A percentile compares a stretch with the other conserved stretches of the same genome.
Evolutionary conservation across 2,329 filamentous ascomycete species (phyloP).

Genomic region (Neopestalotiopsis clavispora): DNA sequence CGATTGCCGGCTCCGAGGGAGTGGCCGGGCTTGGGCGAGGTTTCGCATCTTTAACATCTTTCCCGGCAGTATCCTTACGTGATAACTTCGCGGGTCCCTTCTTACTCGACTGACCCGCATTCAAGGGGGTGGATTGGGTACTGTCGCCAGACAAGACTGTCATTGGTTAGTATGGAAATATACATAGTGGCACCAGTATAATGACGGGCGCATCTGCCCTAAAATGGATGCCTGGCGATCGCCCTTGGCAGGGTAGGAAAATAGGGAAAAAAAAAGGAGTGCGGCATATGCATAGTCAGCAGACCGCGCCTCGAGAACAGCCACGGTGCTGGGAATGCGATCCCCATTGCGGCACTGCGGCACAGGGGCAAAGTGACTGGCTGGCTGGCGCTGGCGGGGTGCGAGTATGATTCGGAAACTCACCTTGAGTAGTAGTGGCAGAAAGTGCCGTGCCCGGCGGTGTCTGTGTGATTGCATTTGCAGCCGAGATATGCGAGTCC

Average conservation of each 20-base stretch:
- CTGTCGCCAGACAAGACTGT: slow-evolving; percentile 25
- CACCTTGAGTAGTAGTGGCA: background rate
- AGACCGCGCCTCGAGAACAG: background rate
- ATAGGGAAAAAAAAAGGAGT: background rate
- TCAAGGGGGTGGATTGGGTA: slow-evolving; percentile 24
- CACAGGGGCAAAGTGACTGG: slow-evolving; percentile 1
- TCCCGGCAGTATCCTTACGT: slow-evolving; percentile 15
- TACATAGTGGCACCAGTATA: slow-evolving; percentile 5
- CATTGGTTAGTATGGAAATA: background rate
- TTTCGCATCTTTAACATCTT: slow-evolving; percentile 9
- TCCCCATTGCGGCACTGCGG: slow-evolving; percentile 2
- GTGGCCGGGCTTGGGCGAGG: background rate
- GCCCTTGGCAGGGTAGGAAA: background rate
- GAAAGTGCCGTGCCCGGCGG: background rate
- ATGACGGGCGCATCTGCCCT: background rate
- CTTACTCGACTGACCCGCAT: slow-evolving; percentile 22
- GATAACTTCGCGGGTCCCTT: slow-evolving; percentile 29
- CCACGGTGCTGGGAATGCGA: background rate
- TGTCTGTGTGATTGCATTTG: slow-evolving; percentile 1
- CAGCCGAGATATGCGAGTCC: background rate
- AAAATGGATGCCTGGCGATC: slow-evolving; percentile 1
- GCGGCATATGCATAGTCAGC: background rate
- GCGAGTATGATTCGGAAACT: background rate
- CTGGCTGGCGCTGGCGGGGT: background rate
- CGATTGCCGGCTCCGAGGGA: slow-evolving; percentile 52